phyloP scores from a whole-genome alignment of 257 asterid species.

The Solanum sejunctum region DNA sequence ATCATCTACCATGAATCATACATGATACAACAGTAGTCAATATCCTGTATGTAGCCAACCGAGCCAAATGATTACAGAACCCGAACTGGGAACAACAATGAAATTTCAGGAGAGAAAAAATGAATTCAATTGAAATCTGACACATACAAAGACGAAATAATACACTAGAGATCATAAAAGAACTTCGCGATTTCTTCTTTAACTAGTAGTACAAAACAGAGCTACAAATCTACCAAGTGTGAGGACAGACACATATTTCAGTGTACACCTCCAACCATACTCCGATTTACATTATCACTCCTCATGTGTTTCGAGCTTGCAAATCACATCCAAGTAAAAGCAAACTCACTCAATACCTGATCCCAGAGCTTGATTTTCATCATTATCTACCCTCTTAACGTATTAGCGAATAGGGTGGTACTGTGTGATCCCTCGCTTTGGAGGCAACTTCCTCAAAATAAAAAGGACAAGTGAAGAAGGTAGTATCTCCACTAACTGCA shows the following conservation, averaged over 20 bases:
- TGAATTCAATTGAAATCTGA: neutral
- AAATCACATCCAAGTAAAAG: neutral
- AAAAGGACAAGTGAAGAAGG: slow-evolving; percentile 92
- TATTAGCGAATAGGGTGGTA: slow-evolving; percentile 79
- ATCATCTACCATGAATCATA: neutral
- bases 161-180: neutral
- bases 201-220: neutral
- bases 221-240: neutral
- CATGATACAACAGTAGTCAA: neutral
- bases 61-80: neutral
- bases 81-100: neutral
- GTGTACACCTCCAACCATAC: neutral
- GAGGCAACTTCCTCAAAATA: slow-evolving; percentile 90
- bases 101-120: neutral
- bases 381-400: neutral
- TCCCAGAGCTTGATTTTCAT: neutral
- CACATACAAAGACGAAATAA: neutral
- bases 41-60: neutral
- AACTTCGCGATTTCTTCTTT: neutral
- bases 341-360: neutral
- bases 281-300: neutral
- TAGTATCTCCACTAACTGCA: slow-evolving; percentile 79
- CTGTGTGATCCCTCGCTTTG: slow-evolving; percentile 82
- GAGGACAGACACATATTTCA: neutral
- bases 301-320: neutral